These are phyloP conservation scores for Pyricularia sp. DNA, from an alignment of 2,329 filamentous ascomycete species.

Conservation along the genomic window DNA sequence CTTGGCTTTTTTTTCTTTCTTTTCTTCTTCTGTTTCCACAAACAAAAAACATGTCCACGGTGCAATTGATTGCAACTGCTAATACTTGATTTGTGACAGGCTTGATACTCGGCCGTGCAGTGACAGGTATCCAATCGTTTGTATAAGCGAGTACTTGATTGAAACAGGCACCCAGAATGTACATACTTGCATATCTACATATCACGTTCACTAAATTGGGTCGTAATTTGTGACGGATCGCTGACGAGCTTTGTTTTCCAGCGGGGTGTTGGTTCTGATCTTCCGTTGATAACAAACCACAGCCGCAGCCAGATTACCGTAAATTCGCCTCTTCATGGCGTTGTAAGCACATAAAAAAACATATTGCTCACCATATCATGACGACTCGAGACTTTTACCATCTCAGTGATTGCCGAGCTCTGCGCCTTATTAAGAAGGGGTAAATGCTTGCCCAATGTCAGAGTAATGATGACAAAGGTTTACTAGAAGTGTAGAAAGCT, in stretches of 20 bases:
- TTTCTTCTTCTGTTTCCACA: too few relatives aligned
- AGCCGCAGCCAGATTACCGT: not conserved
- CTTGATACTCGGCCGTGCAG: slow-evolving; percentile 57
- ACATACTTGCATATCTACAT: not conserved
- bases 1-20: not conserved
- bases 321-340: not conserved
- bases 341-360: not conserved
- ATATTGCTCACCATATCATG: not conserved
- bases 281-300: not conserved
- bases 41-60: not conserved
- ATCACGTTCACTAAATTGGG: not conserved
- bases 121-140: slow-evolving; percentile 62
- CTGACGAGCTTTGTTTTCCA: not conserved
- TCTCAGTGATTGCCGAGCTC: not conserved
- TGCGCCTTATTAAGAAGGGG: not conserved
- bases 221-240: not conserved
- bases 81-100: slow-evolving; percentile 21
- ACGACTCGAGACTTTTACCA: not conserved
- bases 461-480: not conserved
- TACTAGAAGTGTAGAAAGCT: not conserved
- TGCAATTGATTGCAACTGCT: not conserved
- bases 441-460: not conserved
- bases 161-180: not conserved
- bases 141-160: slow-evolving; percentile 33
- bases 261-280: not conserved